A percentile compares a stretch with the other conserved stretches of the same genome.
These are phyloP conservation scores for Geotrichum reessii DNA, from an alignment of 1,139 yeast species.

Conservation along the genomic window DNA sequence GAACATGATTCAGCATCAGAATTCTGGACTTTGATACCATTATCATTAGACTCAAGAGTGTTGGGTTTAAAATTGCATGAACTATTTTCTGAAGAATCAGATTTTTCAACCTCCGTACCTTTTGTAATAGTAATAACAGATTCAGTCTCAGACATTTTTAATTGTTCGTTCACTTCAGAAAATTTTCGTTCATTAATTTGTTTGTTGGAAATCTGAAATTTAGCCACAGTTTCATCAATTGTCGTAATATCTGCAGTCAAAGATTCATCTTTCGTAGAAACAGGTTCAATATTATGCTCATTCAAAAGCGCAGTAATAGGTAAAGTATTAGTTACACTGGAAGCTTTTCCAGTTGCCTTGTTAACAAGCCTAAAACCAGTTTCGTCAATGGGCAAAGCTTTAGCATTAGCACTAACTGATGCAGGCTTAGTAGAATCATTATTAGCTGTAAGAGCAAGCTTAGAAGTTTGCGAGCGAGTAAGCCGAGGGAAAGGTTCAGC, in stretches of 20 bases:
- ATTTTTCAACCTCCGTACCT: background rate
- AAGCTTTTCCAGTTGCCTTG: background rate
- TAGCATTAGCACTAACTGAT: background rate
- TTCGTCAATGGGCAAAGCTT: background rate
- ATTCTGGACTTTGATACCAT: background rate
- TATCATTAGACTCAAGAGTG: background rate
- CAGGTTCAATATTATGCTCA: background rate
- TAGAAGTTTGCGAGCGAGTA: background rate
- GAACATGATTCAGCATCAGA: background rate
- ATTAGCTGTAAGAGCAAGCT: background rate
- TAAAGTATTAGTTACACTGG: background rate
- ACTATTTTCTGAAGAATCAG: background rate
- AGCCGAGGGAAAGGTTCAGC: background rate
- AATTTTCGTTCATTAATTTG: background rate
- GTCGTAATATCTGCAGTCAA: no score
- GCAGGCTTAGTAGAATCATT: background rate
- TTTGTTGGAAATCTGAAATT: background rate
- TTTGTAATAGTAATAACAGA: background rate
- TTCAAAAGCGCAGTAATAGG: background rate
- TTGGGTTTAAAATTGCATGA: background rate
- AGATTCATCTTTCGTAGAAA: background rate
- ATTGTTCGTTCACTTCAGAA: background rate
- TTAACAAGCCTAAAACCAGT: background rate
- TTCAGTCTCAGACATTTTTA: background rate
- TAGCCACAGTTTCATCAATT: background rate